Evolutionary conservation across 768 basidiomycete species (phyloP).

Genomic region (Boletus reticulatus): DNA sequence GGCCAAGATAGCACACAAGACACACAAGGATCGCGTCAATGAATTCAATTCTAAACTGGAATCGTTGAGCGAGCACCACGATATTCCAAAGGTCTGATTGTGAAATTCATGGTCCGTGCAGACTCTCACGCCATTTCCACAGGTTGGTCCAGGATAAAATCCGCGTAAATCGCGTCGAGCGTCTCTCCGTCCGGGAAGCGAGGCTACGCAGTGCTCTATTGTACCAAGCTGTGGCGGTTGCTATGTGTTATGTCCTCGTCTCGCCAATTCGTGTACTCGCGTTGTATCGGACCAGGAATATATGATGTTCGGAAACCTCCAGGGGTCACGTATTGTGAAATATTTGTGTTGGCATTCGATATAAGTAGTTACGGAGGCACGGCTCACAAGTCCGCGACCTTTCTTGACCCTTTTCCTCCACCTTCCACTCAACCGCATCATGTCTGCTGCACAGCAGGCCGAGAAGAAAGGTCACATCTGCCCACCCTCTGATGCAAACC

Average conservation of each 20-base stretch:
- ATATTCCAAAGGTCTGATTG: constrained; percentile 79
- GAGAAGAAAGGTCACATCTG: constrained; percentile 54
- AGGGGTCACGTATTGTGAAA: constrained; percentile 32
- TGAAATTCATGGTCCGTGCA: constrained; percentile 27
- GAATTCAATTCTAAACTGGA: constrained; percentile 90
- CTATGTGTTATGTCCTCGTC: constrained; percentile 15
- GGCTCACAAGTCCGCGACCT: constrained; percentile 33
- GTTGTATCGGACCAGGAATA: constrained; percentile 18
- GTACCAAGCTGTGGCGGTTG: constrained; percentile 17
- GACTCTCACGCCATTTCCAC: constrained; percentile 24
- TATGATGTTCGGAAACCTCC: constrained; percentile 26
- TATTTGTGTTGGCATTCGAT: constrained; percentile 34
- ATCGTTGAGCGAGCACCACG: constrained; percentile 87
- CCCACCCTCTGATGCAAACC: constrained; percentile 58
- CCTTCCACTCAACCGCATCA: constrained; percentile 34
- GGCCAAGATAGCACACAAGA: constrained; percentile 73
- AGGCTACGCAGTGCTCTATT: constrained; percentile 10
- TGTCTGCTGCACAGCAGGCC: constrained; percentile 34
- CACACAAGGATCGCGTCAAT: constrained; percentile 91
- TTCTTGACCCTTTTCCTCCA: constrained; percentile 35
- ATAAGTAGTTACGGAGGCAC: constrained; percentile 38
- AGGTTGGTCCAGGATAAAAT: constrained; percentile 88
- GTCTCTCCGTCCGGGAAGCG: constrained; percentile 13
- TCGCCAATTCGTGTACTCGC: constrained; percentile 22
- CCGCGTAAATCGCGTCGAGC: constrained; percentile 29